A percentile compares a stretch with the other conserved stretches of the same genome.
These are phyloP conservation scores for Tritrichomonas foetus DNA, from an alignment of 208 protist genomes.

Conservation along the genomic window DNA sequence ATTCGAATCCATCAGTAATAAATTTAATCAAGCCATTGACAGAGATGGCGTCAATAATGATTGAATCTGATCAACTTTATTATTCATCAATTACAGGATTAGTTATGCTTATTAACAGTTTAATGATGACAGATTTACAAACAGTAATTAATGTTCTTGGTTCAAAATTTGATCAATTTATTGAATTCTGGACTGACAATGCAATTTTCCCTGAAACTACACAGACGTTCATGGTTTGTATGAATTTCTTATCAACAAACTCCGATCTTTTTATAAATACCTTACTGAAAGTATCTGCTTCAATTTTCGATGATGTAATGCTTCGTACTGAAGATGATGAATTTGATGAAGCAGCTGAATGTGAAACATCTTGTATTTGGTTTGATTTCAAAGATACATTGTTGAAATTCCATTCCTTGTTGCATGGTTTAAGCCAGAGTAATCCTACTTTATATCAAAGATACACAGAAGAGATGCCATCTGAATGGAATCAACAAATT, in stretches of 20 bases:
- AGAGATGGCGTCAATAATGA: neutral
- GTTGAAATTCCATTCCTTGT: too few relatives aligned
- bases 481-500: too few relatives aligned
- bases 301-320: neutral
- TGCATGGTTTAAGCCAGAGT: too few relatives aligned
- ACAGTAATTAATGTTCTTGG: neutral
- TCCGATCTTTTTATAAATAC: neutral
- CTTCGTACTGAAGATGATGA: neutral
- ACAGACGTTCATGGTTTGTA: neutral
- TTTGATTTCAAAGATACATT: neutral
- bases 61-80: neutral
- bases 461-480: too few relatives aligned
- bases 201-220: neutral
- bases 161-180: neutral
- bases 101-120: neutral
- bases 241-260: neutral
- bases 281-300: neutral
- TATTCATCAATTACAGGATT: neutral
- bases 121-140: neutral
- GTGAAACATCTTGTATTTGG: neutral
- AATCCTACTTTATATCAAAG: too few relatives aligned
- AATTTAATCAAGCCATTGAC: neutral
- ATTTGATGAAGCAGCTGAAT: neutral
- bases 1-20: neutral
- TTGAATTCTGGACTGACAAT: neutral